Evolutionary conservation across 441 rosid species (phyloP).

Genomic region (Pelargonium cotyledonis): DNA sequence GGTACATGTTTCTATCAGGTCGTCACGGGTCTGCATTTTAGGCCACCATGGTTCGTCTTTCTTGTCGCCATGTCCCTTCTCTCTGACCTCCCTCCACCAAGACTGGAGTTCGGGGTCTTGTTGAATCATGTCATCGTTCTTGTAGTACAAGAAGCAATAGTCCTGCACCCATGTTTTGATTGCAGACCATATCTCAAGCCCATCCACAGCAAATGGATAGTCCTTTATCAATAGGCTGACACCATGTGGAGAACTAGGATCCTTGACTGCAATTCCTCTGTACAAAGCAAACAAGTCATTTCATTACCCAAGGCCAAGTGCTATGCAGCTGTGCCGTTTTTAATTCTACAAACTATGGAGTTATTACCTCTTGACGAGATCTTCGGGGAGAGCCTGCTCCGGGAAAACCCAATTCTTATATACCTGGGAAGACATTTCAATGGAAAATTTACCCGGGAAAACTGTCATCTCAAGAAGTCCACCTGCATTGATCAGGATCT

Average conservation of each 20-base stretch:
- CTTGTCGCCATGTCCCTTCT: constrained; percentile 68
- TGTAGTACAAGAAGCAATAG: constrained; percentile 47
- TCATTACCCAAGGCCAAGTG: neutral
- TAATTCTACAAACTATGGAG: neutral
- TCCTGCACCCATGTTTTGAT: constrained; percentile 50
- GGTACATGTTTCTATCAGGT: constrained; percentile 39
- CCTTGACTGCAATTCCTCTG: constrained; percentile 50
- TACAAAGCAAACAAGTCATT: neutral
- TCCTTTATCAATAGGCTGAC: constrained; percentile 42
- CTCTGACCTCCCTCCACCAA: constrained; percentile 70
- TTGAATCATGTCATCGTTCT: constrained; percentile 33
- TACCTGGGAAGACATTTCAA: constrained; percentile 52
- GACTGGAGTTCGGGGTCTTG: constrained; percentile 62
- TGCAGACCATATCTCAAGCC: constrained; percentile 54
- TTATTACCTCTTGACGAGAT: constrained; percentile 51
- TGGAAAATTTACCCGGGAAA: constrained; percentile 41
- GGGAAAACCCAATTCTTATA: constrained; percentile 62
- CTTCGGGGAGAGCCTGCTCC: constrained; percentile 59
- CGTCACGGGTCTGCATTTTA: constrained; percentile 32
- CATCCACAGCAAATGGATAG: constrained; percentile 62
- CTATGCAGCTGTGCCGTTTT: neutral
- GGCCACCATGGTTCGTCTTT: constrained; percentile 54
- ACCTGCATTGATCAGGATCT: constrained; percentile 42
- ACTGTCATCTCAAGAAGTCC: constrained; percentile 56
- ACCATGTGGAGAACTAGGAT: constrained; percentile 31